Evolutionary conservation across 768 basidiomycete genomes (phyloP).

Genomic region (Auricularia heimuer): DNA sequence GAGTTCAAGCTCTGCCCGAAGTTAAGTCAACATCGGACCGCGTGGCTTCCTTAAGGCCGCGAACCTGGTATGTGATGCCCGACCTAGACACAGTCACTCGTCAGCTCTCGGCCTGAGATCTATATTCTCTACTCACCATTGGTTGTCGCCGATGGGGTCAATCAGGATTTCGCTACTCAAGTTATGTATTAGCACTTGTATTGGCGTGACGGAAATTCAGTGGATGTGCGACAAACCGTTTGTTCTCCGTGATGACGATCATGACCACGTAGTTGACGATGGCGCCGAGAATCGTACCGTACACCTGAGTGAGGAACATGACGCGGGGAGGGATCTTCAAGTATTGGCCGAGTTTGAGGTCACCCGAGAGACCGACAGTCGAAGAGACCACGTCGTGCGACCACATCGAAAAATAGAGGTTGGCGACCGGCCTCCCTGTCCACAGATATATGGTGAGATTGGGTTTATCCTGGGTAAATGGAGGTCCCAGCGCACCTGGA

Average conservation of each 20-base stretch:
- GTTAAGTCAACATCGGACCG: background rate
- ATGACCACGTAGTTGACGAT: slow-evolving; percentile 35
- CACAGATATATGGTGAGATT: too few species aligned
- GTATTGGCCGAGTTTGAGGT: slow-evolving; percentile 32
- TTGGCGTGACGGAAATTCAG: too few species aligned
- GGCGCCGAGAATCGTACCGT: slow-evolving; percentile 48
- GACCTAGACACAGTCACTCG: background rate
- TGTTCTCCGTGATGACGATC: slow-evolving; percentile 14
- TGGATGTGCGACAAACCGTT: background rate
- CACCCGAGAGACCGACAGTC: slow-evolving; percentile 39
- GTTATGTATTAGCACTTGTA: background rate
- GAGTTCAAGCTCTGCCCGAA: slow-evolving; percentile 40
- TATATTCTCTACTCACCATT: slow-evolving; percentile 30
- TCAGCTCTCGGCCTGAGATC: background rate
- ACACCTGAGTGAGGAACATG: slow-evolving; percentile 56
- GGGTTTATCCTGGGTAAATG: too few species aligned
- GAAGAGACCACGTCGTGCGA: slow-evolving; percentile 50
- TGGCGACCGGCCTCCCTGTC: too few species aligned
- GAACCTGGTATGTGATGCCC: background rate
- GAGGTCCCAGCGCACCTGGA: slow-evolving; percentile 7
- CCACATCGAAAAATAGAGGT: slow-evolving; percentile 52
- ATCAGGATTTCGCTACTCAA: slow-evolving; percentile 45
- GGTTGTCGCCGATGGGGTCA: slow-evolving; percentile 43
- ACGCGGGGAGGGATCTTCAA: slow-evolving; percentile 56
- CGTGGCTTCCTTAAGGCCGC: background rate